Evolutionary conservation across 2,329 filamentous ascomycete genomes (phyloP), one percentile per base, ranked within the genome.

Genomic region (Ophiostoma ulmi): DNA sequence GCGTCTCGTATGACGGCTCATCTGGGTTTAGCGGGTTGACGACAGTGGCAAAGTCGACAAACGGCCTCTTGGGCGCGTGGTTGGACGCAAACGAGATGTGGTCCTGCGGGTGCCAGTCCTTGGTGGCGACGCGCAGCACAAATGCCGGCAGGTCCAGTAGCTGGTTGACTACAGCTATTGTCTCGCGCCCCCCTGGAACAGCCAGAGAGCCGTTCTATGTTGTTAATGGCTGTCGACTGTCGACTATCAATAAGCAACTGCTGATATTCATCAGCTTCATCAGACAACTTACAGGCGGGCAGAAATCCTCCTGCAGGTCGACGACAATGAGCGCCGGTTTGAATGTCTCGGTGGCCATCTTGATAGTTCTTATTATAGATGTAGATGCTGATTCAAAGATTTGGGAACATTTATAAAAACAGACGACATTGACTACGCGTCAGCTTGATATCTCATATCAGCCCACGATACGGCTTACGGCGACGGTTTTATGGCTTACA

Each of bases 261-360:
- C 31, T 31, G 31, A 31, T 3, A 31, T 31, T 31, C 31, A 3
- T 31, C 31, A 44, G 14, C 17, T 17, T 44, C 7, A 48, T n/a
- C 31, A 39, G 31, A 35, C 13, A 55, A 81, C 89, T 81, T 81
- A 95, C 93, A 14, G 94, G 93, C 72, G 92, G 91, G 79, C 93
- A 97, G 79, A 97, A 98, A 82, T 98, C 94, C 79, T 97, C 91
- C 80, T 98, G 95, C 77, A 97, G 85, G 80, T 97, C 94, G 69
- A 97, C 90, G 13, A 97, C 85, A 67, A 97, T 80, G 35, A 88
- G 80, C 2, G 86, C 86, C 3, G 86, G 83, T 68, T 77, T 81
- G 72, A 85, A 85, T 36, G 13, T 36, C 2, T 36, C 5, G 8
- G 58, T 64, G 14, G 26, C 13, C 58, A 64, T 64, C 6, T 36